Base-by-base conservation (phyloP, 1,139 yeast species). In the Protomyces pachydermus region DNA sequence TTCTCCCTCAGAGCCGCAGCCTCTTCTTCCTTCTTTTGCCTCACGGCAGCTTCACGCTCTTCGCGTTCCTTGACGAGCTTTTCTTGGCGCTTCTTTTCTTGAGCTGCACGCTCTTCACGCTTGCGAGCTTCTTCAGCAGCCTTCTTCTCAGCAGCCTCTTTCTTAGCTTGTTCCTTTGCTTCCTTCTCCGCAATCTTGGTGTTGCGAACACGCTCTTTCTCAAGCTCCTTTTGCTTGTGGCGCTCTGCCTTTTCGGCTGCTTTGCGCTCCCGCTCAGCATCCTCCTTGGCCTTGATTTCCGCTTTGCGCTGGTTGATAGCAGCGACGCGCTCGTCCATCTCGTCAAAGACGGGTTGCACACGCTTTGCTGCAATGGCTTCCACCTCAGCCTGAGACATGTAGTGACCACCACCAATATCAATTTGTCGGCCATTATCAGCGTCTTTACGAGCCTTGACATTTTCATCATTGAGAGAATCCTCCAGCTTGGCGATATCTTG, bases 241-340 rank as follows among this genome's bases (percentile, higher is more conserved):
- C 53, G 53, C 46, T 58, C 62, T 3, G 53, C 56, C 34, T 50
- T 52, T 35, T 58, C 62, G 23, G 62, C 62, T 37, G 53, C 62
- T 8, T 50, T 48, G 34, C 62, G 51, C 28, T 55, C 62, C 32
- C 39, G 38, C 45, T 58, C 62, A 6, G 62, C 62, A 42, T 51
- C 52, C 42, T 20, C 42, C 34, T 42, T 56, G 5, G 62, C 62
- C 18, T 58, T 48, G 38, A 58, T 51, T 18, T 58, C 62, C n/a
- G 62, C 62, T 32, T 58, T 58, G 28, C 62, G 62, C 10, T 55
- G 56, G 35, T 58, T 58, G 23, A 58, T 58, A 32, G 53, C 62
- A 9, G 62, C 62, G 23, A 58, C 62, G 16, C 45, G 62, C 52
- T 58, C 62, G 25, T 60, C 64, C 54, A 60, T 60, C 37, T 60